These are phyloP conservation scores for Zoysia pacifica DNA, from an alignment of 176 grass and related monocot species.

Conservation along the genomic window DNA sequence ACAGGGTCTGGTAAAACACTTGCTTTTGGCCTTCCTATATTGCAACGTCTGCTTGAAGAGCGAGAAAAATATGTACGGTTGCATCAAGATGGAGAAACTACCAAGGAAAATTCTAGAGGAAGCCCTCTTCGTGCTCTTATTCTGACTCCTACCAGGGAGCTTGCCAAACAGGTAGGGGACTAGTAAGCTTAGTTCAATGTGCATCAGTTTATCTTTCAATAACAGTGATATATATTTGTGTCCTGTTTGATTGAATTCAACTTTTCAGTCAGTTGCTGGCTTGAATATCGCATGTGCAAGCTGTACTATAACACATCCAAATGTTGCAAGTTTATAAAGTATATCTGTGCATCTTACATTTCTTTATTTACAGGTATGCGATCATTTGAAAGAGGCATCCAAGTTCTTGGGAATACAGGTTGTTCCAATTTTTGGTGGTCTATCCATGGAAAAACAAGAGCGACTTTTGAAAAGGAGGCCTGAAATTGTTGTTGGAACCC, in stretches of 20 bases:
- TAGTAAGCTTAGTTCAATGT: not conserved
- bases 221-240: not conserved
- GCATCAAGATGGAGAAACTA: constrained; percentile 12
- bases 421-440: constrained; percentile 76
- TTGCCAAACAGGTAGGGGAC: constrained; percentile 73
- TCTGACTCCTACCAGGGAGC: constrained; percentile 83
- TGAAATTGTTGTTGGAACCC: constrained; percentile 85
- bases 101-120: constrained; percentile 36
- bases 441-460: constrained; percentile 86
- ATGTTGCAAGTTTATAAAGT: not conserved
- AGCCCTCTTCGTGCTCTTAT: constrained; percentile 72
- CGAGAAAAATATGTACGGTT: constrained; percentile 58
- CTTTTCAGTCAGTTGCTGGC: not conserved
- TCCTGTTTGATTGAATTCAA: not conserved
- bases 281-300: not conserved
- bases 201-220: not conserved
- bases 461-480: constrained; percentile 69
- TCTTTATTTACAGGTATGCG: constrained; percentile 57
- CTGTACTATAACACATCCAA: not conserved
- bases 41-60: constrained; percentile 85
- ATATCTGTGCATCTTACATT: not conserved
- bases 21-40: constrained; percentile 36
- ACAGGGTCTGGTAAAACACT: constrained; percentile 81
- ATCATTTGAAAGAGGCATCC: constrained; percentile 75
- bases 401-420: constrained; percentile 66